Evolutionary conservation across 768 basidiomycete species (phyloP).

Genomic region (Symmetrospora coprosmae): DNA sequence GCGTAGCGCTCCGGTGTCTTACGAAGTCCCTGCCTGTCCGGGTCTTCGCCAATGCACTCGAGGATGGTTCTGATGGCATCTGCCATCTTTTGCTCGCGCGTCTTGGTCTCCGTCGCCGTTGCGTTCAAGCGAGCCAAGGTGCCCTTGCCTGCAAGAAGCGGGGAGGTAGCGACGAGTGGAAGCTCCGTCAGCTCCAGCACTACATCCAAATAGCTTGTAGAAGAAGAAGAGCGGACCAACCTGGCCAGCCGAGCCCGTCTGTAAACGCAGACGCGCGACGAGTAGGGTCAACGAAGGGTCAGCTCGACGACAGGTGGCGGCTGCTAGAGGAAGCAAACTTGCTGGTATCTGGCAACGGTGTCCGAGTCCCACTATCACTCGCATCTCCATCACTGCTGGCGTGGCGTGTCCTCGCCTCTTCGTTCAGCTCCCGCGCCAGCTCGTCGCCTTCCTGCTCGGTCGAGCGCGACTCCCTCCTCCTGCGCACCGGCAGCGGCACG

Average conservation of each 20-base stretch:
- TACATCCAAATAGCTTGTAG: too few species aligned
- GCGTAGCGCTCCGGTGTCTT: slow-evolving; percentile 91
- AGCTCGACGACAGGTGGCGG: background rate
- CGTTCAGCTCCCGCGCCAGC: too few species aligned
- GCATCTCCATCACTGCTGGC: background rate
- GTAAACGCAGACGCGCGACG: too few species aligned
- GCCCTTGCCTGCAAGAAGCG: slow-evolving; percentile 24
- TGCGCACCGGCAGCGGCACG: too few species aligned
- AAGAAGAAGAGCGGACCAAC: slow-evolving; percentile 11
- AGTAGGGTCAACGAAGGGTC: too few species aligned
- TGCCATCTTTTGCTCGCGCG: slow-evolving; percentile 49
- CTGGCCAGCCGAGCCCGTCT: slow-evolving; percentile 34
- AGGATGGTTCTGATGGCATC: slow-evolving; percentile 77
- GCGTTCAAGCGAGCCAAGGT: slow-evolving; percentile 27
- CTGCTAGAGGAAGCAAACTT: background rate
- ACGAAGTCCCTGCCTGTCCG: slow-evolving; percentile 77
- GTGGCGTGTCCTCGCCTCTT: background rate
- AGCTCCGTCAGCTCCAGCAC: too few species aligned
- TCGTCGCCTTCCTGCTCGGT: too few species aligned
- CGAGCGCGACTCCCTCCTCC: too few species aligned
- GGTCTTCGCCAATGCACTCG: slow-evolving; percentile 97
- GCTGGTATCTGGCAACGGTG: slow-evolving; percentile 10
- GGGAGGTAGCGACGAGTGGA: background rate
- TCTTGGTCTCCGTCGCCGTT: slow-evolving; percentile 18
- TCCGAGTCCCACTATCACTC: slow-evolving; percentile 3